Evolutionary conservation across 768 basidiomycete genomes (phyloP).

Genomic region (Rhizopogon sp.): DNA sequence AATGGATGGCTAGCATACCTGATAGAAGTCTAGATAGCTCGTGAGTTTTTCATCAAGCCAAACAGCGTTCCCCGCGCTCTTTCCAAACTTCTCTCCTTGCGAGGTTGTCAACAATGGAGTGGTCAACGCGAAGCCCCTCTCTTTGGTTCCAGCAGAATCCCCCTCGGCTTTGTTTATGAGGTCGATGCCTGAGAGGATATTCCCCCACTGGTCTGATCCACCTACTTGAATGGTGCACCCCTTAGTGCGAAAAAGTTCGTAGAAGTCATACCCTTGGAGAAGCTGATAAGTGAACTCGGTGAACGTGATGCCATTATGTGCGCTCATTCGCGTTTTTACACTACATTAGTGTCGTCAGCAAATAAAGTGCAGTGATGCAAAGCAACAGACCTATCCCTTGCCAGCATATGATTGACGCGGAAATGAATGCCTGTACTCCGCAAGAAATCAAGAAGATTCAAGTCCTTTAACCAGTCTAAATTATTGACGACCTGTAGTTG

Average conservation of each 20-base stretch:
- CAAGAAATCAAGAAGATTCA: slow-evolving; percentile 81
- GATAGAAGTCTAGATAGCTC: slow-evolving; percentile 91
- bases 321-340: slow-evolving; percentile 73
- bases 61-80: slow-evolving; percentile 92
- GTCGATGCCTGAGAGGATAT: slow-evolving; percentile 91
- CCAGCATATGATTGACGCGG: slow-evolving; percentile 85
- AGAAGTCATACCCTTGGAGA: slow-evolving; percentile 95
- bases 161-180: slow-evolving; percentile 59
- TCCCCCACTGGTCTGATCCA: slow-evolving; percentile 98
- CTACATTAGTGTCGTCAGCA: slow-evolving; percentile 34
- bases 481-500: slow-evolving; percentile 53
- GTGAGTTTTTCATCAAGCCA: slow-evolving; percentile 82
- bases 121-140: slow-evolving; percentile 74
- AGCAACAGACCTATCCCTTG: slow-evolving; percentile 72
- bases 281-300: slow-evolving; percentile 98
- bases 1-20: slow-evolving; percentile 44
- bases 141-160: slow-evolving; percentile 8
- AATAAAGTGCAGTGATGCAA: not conserved
- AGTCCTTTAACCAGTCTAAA: slow-evolving; percentile 69
- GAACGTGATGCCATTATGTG: slow-evolving; percentile 91
- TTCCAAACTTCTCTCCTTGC: slow-evolving; percentile 93
- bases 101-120: slow-evolving; percentile 92
- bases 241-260: slow-evolving; percentile 58
- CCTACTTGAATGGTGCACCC: slow-evolving; percentile 87
- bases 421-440: slow-evolving; percentile 74